Evolutionary conservation across 257 asterid genomes (phyloP), one percentile per base, ranked within the genome.

Genomic region (Ophiorrhiza pumila): DNA sequence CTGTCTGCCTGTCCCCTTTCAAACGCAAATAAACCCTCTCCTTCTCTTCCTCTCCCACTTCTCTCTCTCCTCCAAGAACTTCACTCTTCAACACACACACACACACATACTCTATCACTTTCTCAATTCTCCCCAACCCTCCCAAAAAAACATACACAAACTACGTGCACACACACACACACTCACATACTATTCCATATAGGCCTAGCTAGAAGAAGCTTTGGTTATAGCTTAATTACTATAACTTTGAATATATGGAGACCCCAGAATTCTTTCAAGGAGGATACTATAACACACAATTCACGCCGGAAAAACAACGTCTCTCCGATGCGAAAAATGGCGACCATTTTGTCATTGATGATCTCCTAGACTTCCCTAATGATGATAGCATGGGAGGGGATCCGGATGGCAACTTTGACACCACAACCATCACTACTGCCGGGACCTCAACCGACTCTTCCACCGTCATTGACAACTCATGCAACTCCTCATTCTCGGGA

Each of bases 291-390:
- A 50, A 69, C 45, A 34, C 85, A 57, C 89, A 80, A 76, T 80
- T 80, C 81, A 31, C 85, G 15, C 27, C 77, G 0, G 90, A 84
- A 3, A 81, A 81, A 34, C 78, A 81, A 34, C 78, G 78, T 20
- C 76, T 76, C 8, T 70, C 89, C 37, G 91, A 91, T 61, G 57
- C 76, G 0, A 86, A 87, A 74, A 70, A 70, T 25, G 76, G 65
- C 23, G 97, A 87, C 77, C 83, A 90, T 75, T 93, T 93, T 76
- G 12, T 81, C 80, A 72, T 93, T 42, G 98, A 93, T 1, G 98
- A 93, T 83, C 97, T 92, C 76, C 78, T 93, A 1, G 85, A 90
- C 84, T 84, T 80, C 80, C 95, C 98, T 8, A 87, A 82, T 62
- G 95, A 90, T 15, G 98, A 87, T 1, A 79, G 57, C 55, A 67